These are phyloP conservation scores for Talaromyces sp. DNA, from an alignment of 2,329 filamentous ascomycete genomes.

Conservation along the genomic window DNA sequence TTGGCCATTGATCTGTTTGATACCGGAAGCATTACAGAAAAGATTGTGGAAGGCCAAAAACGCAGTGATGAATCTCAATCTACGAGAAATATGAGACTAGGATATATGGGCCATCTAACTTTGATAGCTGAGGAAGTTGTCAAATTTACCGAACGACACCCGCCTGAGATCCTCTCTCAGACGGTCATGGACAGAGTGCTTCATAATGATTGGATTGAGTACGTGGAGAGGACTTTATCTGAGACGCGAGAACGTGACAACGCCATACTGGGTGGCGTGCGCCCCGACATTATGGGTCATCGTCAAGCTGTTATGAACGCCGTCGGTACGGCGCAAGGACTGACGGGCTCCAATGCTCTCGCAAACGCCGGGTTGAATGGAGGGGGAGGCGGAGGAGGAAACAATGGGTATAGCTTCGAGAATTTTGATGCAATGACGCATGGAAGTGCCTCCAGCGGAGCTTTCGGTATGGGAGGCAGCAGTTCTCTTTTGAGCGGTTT, in stretches of 20 bases:
- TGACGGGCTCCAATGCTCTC: slow-evolving; percentile 61
- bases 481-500: slow-evolving; percentile 76
- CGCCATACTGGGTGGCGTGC: slow-evolving; percentile 91
- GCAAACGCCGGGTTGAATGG: slow-evolving; percentile 77
- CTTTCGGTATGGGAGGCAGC: slow-evolving; percentile 63
- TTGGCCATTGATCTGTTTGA: slow-evolving; percentile 92
- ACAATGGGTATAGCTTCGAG: slow-evolving; percentile 44
- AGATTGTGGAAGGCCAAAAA: slow-evolving; percentile 85
- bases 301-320: slow-evolving; percentile 61
- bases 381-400: slow-evolving; percentile 16
- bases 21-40: slow-evolving; percentile 78
- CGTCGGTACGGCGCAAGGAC: slow-evolving; percentile 51
- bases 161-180: slow-evolving; percentile 78
- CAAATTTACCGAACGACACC: slow-evolving; percentile 93
- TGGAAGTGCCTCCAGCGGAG: slow-evolving; percentile 61
- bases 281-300: slow-evolving; percentile 82
- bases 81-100: slow-evolving; percentile 80
- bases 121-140: slow-evolving; percentile 97
- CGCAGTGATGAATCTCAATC: slow-evolving; percentile 80
- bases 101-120: slow-evolving; percentile 97
- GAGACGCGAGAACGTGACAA: slow-evolving; percentile 96
- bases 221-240: slow-evolving; percentile 86
- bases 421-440: slow-evolving; percentile 63
- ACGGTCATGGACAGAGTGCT: slow-evolving; percentile 82
- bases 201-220: slow-evolving; percentile 85